phyloP scores from a whole-genome alignment of 257 asterid species.

The Primulina eburnea region DNA sequence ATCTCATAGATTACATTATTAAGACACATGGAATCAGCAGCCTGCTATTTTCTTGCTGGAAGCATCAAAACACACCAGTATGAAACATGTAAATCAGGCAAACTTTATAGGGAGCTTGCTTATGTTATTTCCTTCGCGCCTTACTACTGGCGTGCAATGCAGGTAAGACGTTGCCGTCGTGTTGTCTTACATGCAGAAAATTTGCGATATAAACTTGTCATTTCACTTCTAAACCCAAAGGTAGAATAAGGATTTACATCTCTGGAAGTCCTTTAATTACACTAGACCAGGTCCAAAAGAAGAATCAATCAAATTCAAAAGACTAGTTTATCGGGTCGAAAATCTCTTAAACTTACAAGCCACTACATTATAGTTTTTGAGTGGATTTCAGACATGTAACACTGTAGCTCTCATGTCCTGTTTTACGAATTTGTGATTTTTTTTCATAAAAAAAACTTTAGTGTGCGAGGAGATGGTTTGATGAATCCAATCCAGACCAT shows the following conservation, averaged over 20 bases:
- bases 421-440: not conserved
- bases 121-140: slow-evolving; percentile 91
- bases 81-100: slow-evolving; percentile 74
- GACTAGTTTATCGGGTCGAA: too few species aligned
- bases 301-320: too few species aligned
- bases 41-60: slow-evolving; percentile 82
- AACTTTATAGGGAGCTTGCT: slow-evolving; percentile 72
- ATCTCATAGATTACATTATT: slow-evolving; percentile 62
- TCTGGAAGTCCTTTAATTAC: too few species aligned
- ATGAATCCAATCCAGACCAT: slow-evolving; percentile 64
- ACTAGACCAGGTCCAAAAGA: too few species aligned
- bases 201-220: not conserved
- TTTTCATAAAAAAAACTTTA: slow-evolving; percentile 14
- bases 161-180: slow-evolving; percentile 39
- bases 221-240: too few species aligned
- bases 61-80: slow-evolving; percentile 56
- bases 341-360: not conserved
- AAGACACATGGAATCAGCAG: slow-evolving; percentile 91
- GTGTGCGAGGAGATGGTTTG: slow-evolving; percentile 94
- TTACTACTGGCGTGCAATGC: slow-evolving; percentile 97
- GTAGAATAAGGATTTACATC: too few species aligned
- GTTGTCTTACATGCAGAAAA: not conserved
- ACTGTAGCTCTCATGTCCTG: not conserved
- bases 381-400: not conserved
- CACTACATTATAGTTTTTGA: not conserved